These are phyloP conservation scores for Hyphopichia wangnamkhiaoensis DNA, from an alignment of 1,139 yeast species.

Conservation along the genomic window DNA sequence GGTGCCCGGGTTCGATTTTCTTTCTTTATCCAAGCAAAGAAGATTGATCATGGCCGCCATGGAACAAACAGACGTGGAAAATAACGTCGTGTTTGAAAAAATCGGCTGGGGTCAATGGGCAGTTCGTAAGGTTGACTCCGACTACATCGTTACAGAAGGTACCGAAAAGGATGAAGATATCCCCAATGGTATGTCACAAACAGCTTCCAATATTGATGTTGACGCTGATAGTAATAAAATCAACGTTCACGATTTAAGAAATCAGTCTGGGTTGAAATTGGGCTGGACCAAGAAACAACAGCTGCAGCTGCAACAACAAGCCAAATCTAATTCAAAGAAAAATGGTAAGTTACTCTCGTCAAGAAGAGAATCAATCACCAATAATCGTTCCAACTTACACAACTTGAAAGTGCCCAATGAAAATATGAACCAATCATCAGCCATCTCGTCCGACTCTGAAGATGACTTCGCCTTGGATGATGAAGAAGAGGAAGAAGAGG, in stretches of 20 bases:
- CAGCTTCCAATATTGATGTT: slow-evolving; percentile 12
- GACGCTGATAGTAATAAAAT: slow-evolving; percentile 38
- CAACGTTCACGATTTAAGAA: slow-evolving; percentile 38
- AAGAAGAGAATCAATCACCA: slow-evolving; percentile 60
- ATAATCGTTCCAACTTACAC: slow-evolving; percentile 45
- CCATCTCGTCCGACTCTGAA: slow-evolving; percentile 47
- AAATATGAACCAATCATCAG: slow-evolving; percentile 20
- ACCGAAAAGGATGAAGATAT: slow-evolving; percentile 24
- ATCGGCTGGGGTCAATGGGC: slow-evolving; percentile 99
- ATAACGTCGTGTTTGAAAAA: slow-evolving; percentile 77
- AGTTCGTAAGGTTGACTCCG: slow-evolving; percentile 58
- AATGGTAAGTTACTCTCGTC: slow-evolving; percentile 6
- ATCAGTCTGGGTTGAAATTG: slow-evolving; percentile 40
- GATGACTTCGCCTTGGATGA: slow-evolving; percentile 45
- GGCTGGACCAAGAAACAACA: slow-evolving; percentile 47
- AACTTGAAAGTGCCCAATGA: slow-evolving; percentile 47
- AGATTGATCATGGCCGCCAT: slow-evolving; percentile 86
- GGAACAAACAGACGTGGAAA: slow-evolving; percentile 61
- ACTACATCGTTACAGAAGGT: slow-evolving; percentile 50
- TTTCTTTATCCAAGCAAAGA: slow-evolving; percentile 86
- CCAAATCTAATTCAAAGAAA: not conserved
- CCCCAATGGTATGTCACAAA: too few species aligned
- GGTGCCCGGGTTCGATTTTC: slow-evolving; percentile 75
- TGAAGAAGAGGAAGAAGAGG: slow-evolving; percentile 12
- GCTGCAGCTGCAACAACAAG: not conserved